A percentile compares a stretch with the other conserved stretches of the same genome.
These are phyloP conservation scores for Trapa incisa DNA, from an alignment of 345 rosid genomes.

Conservation along the genomic window DNA sequence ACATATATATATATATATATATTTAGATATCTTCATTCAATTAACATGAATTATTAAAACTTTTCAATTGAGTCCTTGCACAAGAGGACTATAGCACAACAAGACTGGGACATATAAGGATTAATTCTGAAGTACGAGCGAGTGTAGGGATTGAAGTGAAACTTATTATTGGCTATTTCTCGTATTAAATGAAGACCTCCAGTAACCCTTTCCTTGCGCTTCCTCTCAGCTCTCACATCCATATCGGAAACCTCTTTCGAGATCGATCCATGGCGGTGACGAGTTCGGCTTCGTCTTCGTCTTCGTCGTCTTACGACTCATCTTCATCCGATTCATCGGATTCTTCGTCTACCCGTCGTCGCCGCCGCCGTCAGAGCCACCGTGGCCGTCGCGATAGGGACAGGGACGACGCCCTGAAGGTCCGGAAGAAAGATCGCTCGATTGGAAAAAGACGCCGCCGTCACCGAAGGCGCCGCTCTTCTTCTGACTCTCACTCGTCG, in stretches of 20 bases:
- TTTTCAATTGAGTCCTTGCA: no score
- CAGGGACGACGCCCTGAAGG: conserved; percentile 49
- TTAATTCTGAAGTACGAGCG: no score
- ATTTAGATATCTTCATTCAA: no score
- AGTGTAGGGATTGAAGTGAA: not conserved
- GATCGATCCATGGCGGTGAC: conserved; percentile 62
- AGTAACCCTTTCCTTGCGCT: not conserved
- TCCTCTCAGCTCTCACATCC: not conserved
- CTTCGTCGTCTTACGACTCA: conserved; percentile 27
- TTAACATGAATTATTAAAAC: no score
- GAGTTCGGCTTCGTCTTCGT: conserved; percentile 53
- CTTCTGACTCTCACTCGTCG: conserved; percentile 35
- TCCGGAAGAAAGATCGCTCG: conserved; percentile 54
- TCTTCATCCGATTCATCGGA: conserved; percentile 39
- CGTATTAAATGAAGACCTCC: not conserved
- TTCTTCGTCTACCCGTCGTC: conserved; percentile 39
- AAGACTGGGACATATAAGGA: no score
- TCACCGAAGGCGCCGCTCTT: conserved; percentile 17
- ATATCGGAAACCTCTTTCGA: not conserved
- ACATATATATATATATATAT: no score
- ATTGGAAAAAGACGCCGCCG: conserved; percentile 49
- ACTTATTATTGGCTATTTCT: not conserved
- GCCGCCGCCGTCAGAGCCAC: conserved; percentile 19
- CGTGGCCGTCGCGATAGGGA: conserved; percentile 23
- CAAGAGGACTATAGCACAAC: no score